A percentile compares a stretch with the other conserved stretches of the same genome.
phyloP scores from a whole-genome alignment of 179 eudicot species.

The Carnegiea gigantea region DNA sequence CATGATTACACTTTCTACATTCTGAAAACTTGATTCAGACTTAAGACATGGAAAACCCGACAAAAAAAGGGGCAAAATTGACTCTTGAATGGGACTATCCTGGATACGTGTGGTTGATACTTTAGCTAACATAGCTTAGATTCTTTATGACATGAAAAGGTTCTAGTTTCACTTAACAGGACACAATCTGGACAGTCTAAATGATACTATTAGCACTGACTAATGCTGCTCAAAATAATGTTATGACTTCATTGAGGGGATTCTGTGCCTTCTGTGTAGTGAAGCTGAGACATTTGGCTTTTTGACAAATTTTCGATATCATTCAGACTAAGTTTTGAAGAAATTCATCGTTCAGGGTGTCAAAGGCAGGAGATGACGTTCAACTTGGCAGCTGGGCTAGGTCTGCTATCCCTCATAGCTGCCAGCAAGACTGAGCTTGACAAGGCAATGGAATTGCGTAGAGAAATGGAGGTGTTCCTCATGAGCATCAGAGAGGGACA shows the following conservation, averaged over 20 bases:
- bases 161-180: too few relatives aligned
- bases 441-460: slow-evolving; percentile 47
- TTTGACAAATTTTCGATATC: background rate
- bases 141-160: too few relatives aligned
- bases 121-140: too few relatives aligned
- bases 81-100: too few relatives aligned
- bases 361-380: slow-evolving; percentile 42
- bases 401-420: slow-evolving; percentile 53
- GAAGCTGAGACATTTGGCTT: background rate
- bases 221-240: background rate
- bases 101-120: too few relatives aligned
- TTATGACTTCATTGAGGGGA: background rate
- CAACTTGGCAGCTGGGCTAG: slow-evolving; percentile 64
- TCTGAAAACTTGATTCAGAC: too few relatives aligned
- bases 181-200: too few relatives aligned
- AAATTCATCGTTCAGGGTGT: slow-evolving; percentile 28
- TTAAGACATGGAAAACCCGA: too few relatives aligned
- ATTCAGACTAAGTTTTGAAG: background rate
- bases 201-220: background rate
- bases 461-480: slow-evolving; percentile 51
- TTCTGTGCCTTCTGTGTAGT: background rate
- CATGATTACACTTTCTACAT: too few relatives aligned
- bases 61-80: too few relatives aligned
- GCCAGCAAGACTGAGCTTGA: slow-evolving; percentile 61
- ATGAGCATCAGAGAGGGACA: slow-evolving; percentile 35